Conservation (phyloP, 495 filamentous ascomycete species). For the Xylaria venustula region DNA sequence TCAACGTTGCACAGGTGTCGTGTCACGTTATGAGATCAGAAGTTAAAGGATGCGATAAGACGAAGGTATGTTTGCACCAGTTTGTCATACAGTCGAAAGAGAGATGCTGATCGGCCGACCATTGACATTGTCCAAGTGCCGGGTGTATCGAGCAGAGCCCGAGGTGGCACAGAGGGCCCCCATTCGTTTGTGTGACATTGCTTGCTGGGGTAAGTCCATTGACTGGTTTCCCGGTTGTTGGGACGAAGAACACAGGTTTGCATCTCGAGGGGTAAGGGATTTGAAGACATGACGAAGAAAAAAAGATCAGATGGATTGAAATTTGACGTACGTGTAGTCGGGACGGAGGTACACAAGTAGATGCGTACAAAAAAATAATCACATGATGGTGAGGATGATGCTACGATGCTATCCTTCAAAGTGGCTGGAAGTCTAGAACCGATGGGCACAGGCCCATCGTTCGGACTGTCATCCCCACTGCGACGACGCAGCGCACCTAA, state of each 20-base stretch:
- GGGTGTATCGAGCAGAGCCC: slow-evolving; percentile 2
- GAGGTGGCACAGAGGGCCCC: not conserved
- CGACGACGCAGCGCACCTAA: not conserved
- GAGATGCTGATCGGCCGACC: not conserved
- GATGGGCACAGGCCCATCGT: slow-evolving; percentile 2
- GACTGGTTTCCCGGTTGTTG: not conserved
- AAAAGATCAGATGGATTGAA: no score
- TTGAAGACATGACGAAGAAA: no score
- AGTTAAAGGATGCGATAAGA: slow-evolving; percentile 3
- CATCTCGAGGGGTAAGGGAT: no score
- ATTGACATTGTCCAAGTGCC: not conserved
- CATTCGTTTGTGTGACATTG: not conserved
- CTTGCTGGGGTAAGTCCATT: not conserved
- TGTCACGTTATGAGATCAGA: slow-evolving; percentile 9
- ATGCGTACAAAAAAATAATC: not conserved
- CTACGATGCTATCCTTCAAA: no score
- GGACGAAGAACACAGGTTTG: not conserved
- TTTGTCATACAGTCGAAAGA: slow-evolving; percentile 3
- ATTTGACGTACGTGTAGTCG: no score
- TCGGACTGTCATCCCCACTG: not conserved
- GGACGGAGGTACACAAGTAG: no score
- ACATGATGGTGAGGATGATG: not conserved
- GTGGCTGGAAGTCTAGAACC: not conserved
- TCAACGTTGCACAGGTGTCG: slow-evolving; percentile 6
- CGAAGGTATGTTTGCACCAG: slow-evolving; percentile 7